These are phyloP conservation scores for Tympanopsis confertula DNA, from an alignment of 2,329 filamentous ascomycete species.

Conservation along the genomic window DNA sequence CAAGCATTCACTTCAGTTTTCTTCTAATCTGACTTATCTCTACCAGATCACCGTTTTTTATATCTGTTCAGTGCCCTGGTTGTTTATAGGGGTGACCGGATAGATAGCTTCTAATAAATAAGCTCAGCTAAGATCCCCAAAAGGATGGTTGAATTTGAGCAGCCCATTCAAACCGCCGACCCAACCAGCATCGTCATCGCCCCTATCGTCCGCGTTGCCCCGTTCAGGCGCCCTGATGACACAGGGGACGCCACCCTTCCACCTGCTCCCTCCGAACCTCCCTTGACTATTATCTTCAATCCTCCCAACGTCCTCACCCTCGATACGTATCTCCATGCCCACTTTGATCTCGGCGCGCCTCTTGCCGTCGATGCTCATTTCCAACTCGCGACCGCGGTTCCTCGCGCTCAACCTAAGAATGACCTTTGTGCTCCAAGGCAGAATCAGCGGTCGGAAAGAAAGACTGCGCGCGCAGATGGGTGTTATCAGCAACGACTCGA, in stretches of 20 bases:
- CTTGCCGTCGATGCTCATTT: slow-evolving; percentile 44
- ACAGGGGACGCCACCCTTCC: slow-evolving; percentile 57
- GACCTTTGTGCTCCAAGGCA: slow-evolving; percentile 56
- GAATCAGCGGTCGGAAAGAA: slow-evolving; percentile 57
- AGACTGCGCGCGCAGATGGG: slow-evolving; percentile 62
- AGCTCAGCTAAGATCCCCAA: no score
- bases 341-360: slow-evolving; percentile 35
- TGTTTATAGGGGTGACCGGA: no score
- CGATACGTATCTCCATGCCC: slow-evolving; percentile 53
- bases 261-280: slow-evolving; percentile 14
- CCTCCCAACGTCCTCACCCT: slow-evolving; percentile 53
- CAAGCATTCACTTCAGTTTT: no score
- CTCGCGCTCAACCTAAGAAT: slow-evolving; percentile 53
- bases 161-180: slow-evolving; percentile 63
- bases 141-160: slow-evolving; percentile 67
- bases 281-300: no score
- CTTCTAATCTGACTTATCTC: no score
- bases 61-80: no score
- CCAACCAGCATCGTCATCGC: slow-evolving; percentile 70
- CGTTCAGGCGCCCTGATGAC: slow-evolving; percentile 43
- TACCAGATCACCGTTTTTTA: no score
- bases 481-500: slow-evolving; percentile 55
- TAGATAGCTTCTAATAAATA: no score
- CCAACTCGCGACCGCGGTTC: slow-evolving; percentile 40
- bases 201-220: slow-evolving; percentile 37